phyloP scores from a whole-genome alignment of 306 rosid genomes.

The Biancaea sappan region DNA sequence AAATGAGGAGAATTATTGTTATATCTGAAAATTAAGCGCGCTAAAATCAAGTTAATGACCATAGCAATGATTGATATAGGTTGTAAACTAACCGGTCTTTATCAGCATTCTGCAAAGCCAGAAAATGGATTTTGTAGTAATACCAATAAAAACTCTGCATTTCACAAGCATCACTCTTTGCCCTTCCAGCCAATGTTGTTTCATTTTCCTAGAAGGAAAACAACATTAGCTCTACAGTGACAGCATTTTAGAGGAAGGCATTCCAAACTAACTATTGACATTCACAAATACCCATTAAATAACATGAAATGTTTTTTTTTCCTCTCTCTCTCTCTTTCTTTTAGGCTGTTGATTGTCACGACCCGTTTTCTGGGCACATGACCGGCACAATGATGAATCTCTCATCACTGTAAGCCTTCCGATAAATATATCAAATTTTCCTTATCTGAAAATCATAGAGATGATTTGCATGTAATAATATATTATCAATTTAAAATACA shows the following conservation, averaged over 20 bases:
- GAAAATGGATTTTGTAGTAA: constrained; percentile 77
- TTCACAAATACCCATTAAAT: neutral
- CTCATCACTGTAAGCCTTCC: no score
- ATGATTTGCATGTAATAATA: no score
- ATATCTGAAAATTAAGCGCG: constrained; percentile 13
- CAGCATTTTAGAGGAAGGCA: constrained; percentile 26
- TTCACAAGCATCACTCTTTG: constrained; percentile 95
- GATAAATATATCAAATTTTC: no score
- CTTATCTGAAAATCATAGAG: no score
- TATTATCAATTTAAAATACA: no score
- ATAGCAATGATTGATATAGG: constrained; percentile 27
- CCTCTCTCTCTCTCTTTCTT: no score
- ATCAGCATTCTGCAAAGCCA: constrained; percentile 72
- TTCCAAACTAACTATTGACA: neutral
- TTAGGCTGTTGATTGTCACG: no score
- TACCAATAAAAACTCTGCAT: constrained; percentile 87
- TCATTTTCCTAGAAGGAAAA: constrained; percentile 70
- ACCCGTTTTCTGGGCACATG: no score
- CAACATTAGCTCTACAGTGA: constrained; percentile 16
- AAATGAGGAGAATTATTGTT: neutral
- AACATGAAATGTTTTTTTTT: neutral
- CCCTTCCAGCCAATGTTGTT: constrained; percentile 72
- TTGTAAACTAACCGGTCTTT: constrained; percentile 80
- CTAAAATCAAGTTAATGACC: constrained; percentile 30
- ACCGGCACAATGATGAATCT: no score